Evolutionary conservation across 129 eudicot genomes (phyloP), one percentile per base, ranked within the genome.

Genomic region (Flaveria ramosissima): DNA sequence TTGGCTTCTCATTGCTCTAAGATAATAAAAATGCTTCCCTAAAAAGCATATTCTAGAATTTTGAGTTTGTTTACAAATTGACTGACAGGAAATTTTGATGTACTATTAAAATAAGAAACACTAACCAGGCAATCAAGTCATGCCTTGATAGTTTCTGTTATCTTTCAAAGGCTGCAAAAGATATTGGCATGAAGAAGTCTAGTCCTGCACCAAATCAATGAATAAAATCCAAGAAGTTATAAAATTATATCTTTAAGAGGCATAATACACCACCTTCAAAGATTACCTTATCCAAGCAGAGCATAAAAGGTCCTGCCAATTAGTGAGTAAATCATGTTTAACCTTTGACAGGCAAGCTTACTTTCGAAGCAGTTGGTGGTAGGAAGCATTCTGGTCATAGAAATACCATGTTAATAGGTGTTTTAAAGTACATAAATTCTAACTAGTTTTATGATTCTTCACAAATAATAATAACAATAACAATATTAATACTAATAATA

Each of bases 101-200:
- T 24, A 24, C 48, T n/a, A n/a, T n/a, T n/a, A n/a, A 61, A 57
- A 21, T 63, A 63, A 57, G 30, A 59, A 57, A 1, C 27, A 79
- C 95, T 82, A 39, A 89, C 99, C 91, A 94, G 90, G 87, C 99
- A 94, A 86, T 94, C 97, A 70, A 94, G 97, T 74, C 99, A 88
- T 70, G 99, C 92, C 62, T 89, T 94, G 72, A 94, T 91, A 21
- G 99, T 91, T 81, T 89, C 96, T 57, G 83, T 24, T 84, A 64
- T 94, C 96, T 82, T 94, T 91, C 73, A 91, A 80, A 70, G 97
- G 99, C 83, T 94, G 99, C 89, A 94, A 84, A 56, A 94, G 96
- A 24, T 24, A 79, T 94, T 94, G 63, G 99, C 97, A 46, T 96
- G 93, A 63, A 94, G 92, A 79, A 94, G 99, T 80, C 99, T 84